Conservation (phyloP, 805 yeast species). For the Yamadazyma sp. region DNA sequence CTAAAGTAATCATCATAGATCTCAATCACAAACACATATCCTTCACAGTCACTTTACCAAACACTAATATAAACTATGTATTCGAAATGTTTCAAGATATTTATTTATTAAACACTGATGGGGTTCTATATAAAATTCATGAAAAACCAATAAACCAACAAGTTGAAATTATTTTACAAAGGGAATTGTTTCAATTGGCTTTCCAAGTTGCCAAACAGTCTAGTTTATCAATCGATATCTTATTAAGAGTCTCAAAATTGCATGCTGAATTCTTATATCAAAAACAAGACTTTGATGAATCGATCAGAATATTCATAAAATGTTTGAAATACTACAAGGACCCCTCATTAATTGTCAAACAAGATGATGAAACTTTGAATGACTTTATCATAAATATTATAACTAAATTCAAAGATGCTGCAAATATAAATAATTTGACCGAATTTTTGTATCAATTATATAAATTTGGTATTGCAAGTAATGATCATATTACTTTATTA, state of each 20-base stretch:
- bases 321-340: conserved; percentile 25
- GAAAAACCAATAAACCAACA: conserved; percentile 69
- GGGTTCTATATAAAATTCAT: conserved; percentile 62
- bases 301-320: conserved; percentile 71
- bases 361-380: conserved; percentile 25
- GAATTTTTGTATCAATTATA: conserved; percentile 62
- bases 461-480: conserved; percentile 52
- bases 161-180: conserved; percentile 61
- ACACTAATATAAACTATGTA: conserved; percentile 53
- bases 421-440: conserved; percentile 63
- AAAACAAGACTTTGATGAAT: conserved; percentile 61
- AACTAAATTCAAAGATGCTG: conserved; percentile 73
- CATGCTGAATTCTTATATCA: conserved; percentile 74
- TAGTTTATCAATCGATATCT: conserved; percentile 26
- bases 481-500: conserved; percentile 78
- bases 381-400: conserved; percentile 67
- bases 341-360: conserved; percentile 10
- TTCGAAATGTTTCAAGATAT: conserved; percentile 56
- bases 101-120: conserved; percentile 69
- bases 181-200: conserved; percentile 73
- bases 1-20: conserved; percentile 67
- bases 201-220: conserved; percentile 55
- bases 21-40: conserved; percentile 66
- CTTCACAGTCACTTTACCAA: conserved; percentile 65
- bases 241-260: conserved; percentile 29